These are phyloP conservation scores for Salmacisia buchloeana DNA, from an alignment of 1,284 basidiomycete species.

Conservation along the genomic window DNA sequence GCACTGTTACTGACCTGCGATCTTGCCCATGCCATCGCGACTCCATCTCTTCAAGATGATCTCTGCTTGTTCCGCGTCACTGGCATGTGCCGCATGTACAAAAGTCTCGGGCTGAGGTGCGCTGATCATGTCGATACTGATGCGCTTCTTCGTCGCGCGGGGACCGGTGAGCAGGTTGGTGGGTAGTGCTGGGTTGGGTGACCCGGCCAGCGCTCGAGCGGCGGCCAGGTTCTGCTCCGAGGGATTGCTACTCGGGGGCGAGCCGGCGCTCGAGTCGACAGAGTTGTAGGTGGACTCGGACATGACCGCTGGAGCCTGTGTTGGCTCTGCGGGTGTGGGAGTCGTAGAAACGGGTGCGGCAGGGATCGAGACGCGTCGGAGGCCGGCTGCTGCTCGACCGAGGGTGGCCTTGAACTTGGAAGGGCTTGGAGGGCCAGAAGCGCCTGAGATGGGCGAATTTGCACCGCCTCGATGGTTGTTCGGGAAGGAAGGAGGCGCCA, in stretches of 20 bases:
- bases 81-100: slow-evolving; percentile 80
- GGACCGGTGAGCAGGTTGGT: not conserved
- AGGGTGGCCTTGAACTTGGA: slow-evolving; percentile 27
- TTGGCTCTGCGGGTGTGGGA: not conserved
- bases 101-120: slow-evolving; percentile 33
- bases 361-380: slow-evolving; percentile 12
- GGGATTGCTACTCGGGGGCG: not conserved
- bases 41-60: slow-evolving; percentile 83
- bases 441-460: not conserved
- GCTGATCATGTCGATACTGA: slow-evolving; percentile 42
- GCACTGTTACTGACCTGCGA: slow-evolving; percentile 15
- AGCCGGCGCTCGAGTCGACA: not conserved
- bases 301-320: not conserved
- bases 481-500: slow-evolving; percentile 4
- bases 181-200: not conserved
- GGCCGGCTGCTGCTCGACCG: slow-evolving; percentile 30
- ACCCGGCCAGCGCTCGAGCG: not conserved
- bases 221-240: not conserved
- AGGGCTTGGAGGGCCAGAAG: slow-evolving; percentile 14
- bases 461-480: not conserved
- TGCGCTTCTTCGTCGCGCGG: slow-evolving; percentile 38
- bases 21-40: slow-evolving; percentile 81
- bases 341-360: not conserved
- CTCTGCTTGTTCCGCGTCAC: slow-evolving; percentile 83
- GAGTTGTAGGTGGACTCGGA: not conserved